phyloP scores from a whole-genome alignment of 2,329 filamentous ascomycete genomes.

The Coniochaeta pulveracea region DNA sequence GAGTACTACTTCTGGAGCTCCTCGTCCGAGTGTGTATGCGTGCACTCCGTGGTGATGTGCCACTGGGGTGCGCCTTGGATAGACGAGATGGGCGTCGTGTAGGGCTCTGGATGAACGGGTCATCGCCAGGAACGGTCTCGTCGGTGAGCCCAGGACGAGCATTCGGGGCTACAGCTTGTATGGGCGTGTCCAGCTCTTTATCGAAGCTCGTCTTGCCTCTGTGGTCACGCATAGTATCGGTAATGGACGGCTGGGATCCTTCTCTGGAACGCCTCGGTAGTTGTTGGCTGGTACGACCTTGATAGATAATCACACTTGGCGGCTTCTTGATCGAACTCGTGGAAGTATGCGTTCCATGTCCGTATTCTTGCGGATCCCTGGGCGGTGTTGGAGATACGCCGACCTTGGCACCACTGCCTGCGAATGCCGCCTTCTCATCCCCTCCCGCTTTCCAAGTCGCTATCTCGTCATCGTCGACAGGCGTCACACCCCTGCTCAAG shows the following conservation, averaged over 20 bases:
- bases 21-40: conserved; percentile 28
- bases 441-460: conserved; percentile 44
- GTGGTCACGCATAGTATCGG: conserved; percentile 10
- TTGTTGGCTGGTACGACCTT: conserved; percentile 14
- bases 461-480: conserved; percentile 55
- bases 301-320: conserved; percentile 43
- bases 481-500: conserved; percentile 43
- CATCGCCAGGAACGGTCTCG: conserved; percentile 46
- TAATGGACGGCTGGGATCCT: conserved; percentile 17
- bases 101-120: conserved; percentile 42
- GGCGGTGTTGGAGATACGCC: conserved; percentile 8
- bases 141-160: conserved; percentile 52
- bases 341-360: conserved; percentile 23
- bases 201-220: conserved; percentile 20
- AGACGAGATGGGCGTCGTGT: conserved; percentile 43
- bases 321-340: conserved; percentile 29
- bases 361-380: conserved; percentile 18
- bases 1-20: conserved; percentile 33
- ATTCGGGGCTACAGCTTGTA: conserved; percentile 50
- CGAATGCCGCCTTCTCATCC: conserved; percentile 10
- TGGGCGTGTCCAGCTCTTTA: conserved; percentile 29
- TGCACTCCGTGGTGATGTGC: conserved; percentile 19
- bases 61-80: conserved; percentile 32
- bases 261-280: conserved; percentile 19
- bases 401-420: neutral